Percentiles rank a stretch among this genome's conserved stretches.
Evolutionary conservation across 139 green algal genomes (phyloP).

Genomic region (Tetratostichococcus sp.): DNA sequence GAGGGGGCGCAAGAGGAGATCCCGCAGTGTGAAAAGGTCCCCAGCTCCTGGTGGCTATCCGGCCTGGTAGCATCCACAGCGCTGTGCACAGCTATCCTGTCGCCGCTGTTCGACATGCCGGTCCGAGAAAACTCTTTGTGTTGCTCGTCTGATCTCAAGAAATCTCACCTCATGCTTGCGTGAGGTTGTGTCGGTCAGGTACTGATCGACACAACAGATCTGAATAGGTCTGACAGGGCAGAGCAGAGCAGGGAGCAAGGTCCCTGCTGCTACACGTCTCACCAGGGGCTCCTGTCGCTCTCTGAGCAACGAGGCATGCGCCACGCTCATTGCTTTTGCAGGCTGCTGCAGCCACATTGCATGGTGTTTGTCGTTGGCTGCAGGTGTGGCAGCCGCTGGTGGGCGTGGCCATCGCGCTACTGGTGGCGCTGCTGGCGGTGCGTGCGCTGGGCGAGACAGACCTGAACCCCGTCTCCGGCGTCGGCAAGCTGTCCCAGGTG

Average conservation of each 20-base stretch:
- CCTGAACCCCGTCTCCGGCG: conserved; percentile 52
- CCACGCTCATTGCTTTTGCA: too few relatives aligned
- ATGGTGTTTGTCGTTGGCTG: too few relatives aligned
- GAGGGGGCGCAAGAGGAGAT: not conserved
- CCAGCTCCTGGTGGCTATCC: conserved; percentile 22
- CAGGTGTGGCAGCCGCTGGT: not conserved
- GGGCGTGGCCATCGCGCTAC: conserved; percentile 18
- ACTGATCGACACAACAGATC: too few relatives aligned
- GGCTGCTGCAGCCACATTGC: not conserved
- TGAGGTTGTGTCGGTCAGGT: too few relatives aligned
- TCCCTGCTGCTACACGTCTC: too few relatives aligned
- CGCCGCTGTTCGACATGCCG: conserved; percentile 38
- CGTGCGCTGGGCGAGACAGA: conserved; percentile 57
- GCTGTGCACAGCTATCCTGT: conserved; percentile 36
- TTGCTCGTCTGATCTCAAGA: too few relatives aligned
- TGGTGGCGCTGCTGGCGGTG: conserved; percentile 57
- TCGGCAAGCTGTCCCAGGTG: conserved; percentile 59
- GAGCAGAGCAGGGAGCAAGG: too few relatives aligned
- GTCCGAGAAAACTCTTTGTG: too few relatives aligned
- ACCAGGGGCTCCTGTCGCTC: too few relatives aligned
- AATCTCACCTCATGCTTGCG: too few relatives aligned
- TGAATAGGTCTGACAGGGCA: too few relatives aligned
- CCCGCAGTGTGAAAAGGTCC: not conserved
- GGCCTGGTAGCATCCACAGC: conserved; percentile 28
- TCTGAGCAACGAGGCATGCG: too few relatives aligned